Percentiles rank a stretch among this genome's conserved stretches.
These are phyloP conservation scores for Corymbia calophylla DNA, from an alignment of 441 rosid genomes.

Conservation along the genomic window DNA sequence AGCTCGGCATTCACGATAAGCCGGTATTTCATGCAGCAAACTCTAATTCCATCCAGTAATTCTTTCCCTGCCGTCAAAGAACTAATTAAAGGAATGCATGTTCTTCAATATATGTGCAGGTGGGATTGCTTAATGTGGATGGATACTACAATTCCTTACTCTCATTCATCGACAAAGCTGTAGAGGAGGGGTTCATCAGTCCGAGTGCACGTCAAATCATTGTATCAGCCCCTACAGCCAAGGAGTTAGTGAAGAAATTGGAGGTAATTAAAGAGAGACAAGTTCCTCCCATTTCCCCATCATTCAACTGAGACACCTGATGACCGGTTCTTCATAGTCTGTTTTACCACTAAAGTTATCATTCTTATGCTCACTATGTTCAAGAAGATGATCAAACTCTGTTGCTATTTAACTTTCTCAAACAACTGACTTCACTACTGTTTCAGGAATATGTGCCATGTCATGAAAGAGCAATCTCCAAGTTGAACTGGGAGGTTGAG, in stretches of 20 bases:
- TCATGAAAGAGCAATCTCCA: slow-evolving; percentile 49
- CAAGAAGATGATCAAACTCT: background rate
- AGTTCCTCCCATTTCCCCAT: background rate
- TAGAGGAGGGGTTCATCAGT: slow-evolving; percentile 70
- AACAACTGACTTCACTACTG: background rate
- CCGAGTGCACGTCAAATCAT: slow-evolving; percentile 69
- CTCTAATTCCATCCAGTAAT: background rate
- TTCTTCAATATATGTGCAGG: slow-evolving; percentile 12
- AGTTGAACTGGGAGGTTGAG: slow-evolving; percentile 64
- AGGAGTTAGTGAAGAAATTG: slow-evolving; percentile 56
- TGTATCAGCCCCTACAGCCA: slow-evolving; percentile 62
- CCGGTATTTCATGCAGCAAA: slow-evolving; percentile 33
- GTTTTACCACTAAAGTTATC: background rate
- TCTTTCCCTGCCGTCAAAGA: background rate
- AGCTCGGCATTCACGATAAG: slow-evolving; percentile 73
- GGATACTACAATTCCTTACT: slow-evolving; percentile 78
- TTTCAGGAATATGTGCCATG: slow-evolving; percentile 60
- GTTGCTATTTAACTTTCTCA: background rate
- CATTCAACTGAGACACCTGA: background rate
- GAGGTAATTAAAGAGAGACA: slow-evolving; percentile 33
- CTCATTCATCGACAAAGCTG: slow-evolving; percentile 70
- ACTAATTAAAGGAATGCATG: background rate
- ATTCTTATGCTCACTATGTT: background rate
- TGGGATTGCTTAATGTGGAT: slow-evolving; percentile 71
- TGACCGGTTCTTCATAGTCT: background rate